Percentiles rank a stretch among this genome's conserved stretches.
Evolutionary conservation across 2,329 filamentous ascomycete genomes (phyloP).

Genomic region (Calonectria montana): DNA sequence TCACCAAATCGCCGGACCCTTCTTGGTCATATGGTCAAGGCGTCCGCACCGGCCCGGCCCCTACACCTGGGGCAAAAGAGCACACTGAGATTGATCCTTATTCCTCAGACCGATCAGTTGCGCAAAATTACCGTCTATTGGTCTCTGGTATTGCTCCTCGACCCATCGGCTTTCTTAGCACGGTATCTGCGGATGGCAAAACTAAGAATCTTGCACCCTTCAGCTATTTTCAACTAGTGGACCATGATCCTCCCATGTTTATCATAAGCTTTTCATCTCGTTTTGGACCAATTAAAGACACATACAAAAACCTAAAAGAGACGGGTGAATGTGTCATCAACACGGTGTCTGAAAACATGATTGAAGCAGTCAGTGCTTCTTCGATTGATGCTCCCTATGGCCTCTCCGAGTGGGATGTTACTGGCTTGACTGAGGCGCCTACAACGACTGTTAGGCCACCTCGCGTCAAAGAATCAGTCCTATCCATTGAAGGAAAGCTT

Average conservation of each 20-base stretch:
- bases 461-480: conserved; percentile 41
- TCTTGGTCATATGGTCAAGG: conserved; percentile 59
- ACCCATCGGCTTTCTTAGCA: conserved; percentile 74
- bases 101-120: conserved; percentile 72
- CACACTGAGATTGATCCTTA: conserved; percentile 85
- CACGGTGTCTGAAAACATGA: conserved; percentile 81
- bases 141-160: conserved; percentile 84
- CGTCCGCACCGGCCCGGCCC: conserved; percentile 33
- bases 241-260: conserved; percentile 86
- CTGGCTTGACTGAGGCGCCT: conserved; percentile 57
- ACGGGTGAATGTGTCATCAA: conserved; percentile 82
- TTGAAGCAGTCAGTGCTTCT: conserved; percentile 84
- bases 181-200: conserved; percentile 66
- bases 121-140: conserved; percentile 87
- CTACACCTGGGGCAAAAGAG: conserved; percentile 39
- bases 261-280: conserved; percentile 62
- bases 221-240: conserved; percentile 82
- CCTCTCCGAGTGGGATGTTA: conserved; percentile 78
- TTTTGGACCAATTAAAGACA: conserved; percentile 74
- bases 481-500: conserved; percentile 43
- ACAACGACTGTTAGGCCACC: conserved; percentile 39
- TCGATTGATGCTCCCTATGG: conserved; percentile 80
- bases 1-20: conserved; percentile 53
- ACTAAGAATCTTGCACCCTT: conserved; percentile 82
- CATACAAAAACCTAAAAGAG: conserved; percentile 76